Evolutionary conservation across 2,329 filamentous ascomycete species (phyloP).

Genomic region (Colletotrichum lindemuthianum): DNA sequence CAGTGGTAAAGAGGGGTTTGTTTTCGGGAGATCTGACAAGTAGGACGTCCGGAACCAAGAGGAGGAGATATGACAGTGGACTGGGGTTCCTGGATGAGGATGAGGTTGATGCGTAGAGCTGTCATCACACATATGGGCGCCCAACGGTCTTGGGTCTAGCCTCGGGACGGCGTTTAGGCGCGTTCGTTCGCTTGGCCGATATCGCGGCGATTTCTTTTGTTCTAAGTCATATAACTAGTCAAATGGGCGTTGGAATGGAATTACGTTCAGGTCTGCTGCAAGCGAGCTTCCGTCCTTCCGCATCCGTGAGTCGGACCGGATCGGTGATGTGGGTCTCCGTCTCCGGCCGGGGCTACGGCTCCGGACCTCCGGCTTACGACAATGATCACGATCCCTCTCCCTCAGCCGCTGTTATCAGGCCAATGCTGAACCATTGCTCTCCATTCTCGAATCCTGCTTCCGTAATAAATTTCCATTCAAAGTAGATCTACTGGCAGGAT

Average conservation of each 20-base stretch:
- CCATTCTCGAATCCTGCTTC: no score
- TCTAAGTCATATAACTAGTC: neutral
- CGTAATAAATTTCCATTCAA: no score
- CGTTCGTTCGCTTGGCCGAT: conserved; percentile 13
- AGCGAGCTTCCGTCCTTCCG: no score
- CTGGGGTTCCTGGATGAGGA: conserved; percentile 66
- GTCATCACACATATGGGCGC: neutral
- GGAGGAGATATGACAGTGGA: conserved; percentile 63
- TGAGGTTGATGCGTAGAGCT: conserved; percentile 46
- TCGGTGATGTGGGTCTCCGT: neutral
- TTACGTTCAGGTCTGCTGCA: no score
- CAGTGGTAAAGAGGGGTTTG: conserved; percentile 38
- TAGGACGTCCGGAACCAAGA: conserved; percentile 50
- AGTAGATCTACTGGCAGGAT: no score
- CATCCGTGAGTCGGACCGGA: no score
- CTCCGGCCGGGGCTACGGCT: neutral
- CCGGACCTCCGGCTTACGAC: neutral
- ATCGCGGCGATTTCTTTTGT: conserved; percentile 13
- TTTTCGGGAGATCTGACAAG: conserved; percentile 44
- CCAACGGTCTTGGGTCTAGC: neutral
- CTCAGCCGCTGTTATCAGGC: neutral
- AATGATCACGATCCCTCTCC: neutral
- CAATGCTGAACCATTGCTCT: neutral
- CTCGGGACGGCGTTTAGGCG: conserved; percentile 8
- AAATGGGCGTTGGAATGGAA: no score